Evolutionary conservation across 2,329 filamentous ascomycete genomes (phyloP), one percentile per base, ranked within the genome.

Genomic region (Ambrosiella xylebori): DNA sequence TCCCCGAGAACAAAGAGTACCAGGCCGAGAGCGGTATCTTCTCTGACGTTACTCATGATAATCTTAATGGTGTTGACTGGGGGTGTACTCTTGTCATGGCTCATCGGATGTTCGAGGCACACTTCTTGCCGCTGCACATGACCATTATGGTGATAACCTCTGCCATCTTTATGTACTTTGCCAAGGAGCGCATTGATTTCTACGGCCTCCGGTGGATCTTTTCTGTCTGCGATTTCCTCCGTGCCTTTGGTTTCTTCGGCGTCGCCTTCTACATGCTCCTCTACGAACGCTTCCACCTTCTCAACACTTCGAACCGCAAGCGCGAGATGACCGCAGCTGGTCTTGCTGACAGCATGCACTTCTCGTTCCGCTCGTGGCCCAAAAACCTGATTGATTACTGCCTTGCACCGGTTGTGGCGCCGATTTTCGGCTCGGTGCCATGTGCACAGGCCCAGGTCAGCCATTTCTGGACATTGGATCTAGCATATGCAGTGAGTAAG

Each of bases 401-500:
- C 59, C 73, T 81, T 65, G 82, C 85, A 27, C 84, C 84, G 0
- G 66, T 86, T 8, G 81, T 85, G 8, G 84, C 82, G 4, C 81
- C 82, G 1, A 63, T 86, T 2, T 87, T 81, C 64, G 84, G 84
- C 15, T 77, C 81, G 0, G 76, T 86, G 15, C 84, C 84, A 0
- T 79, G 80, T 49, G 73, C 81, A 3, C 81, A 86, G 62, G 84
- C 84, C 1, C 78, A 84, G 62, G 68, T 86, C 57, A 79, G 75
- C 65, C 84, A 88, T 66, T 80, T 87, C 65, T 87, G 82, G 77
- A 85, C 81, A 0, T 71, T 82, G 39, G 74, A 84, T 58, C 67
- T 88, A 63, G 80, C 84, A 9, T 88, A 88, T 68, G 78, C 80
- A 0, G 84, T 88, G 64, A 86, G 82, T 71, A 80, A 82, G 68